Base-by-base conservation (phyloP, 768 basidiomycete species). In the Tricholoma saponaceum region DNA sequence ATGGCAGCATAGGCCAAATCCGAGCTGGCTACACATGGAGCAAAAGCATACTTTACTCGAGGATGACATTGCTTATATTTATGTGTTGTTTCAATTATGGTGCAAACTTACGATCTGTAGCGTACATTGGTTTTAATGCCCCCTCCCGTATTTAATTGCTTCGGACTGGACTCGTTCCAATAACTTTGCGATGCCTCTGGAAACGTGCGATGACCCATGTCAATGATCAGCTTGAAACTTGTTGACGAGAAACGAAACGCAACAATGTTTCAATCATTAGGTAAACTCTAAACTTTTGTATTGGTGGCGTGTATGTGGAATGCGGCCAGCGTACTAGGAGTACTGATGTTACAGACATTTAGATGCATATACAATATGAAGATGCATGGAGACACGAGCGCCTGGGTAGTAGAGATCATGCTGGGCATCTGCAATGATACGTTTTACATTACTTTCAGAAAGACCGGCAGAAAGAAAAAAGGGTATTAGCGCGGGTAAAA, bases 41-140 rank as follows among this genome's bases (percentile, higher is more conserved):
- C 93, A 58, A 91, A 87, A 71, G 84, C 90, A 25, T 95, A 95
- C 74, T 93, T 95, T 72, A 89, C 85, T 59, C 83, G 90, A 58
- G 90, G 90, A 60, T 91, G 72, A 83, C 61, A 3, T 26, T 62
- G 51, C 47, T 58, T 56, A 30, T 57, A 44, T 53, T 63, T 23
- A 51, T 28, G 30, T 37, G n/a, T 51, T 33, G n/a, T 33, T 35
- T 35, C 13, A 9, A 22, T 18, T 25, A 41, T 53, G 35, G 23
- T 22, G 0, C 51, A 37, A 51, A 43, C n/a, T 43, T 43, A 43
- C 22, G n/a, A 10, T 16, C 14, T 37, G 35, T 37, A 37, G 35
- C 5, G 35, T 37, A 37, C 12, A 6, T 35, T 35, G 33, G 16
- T 14, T 13, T 10, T 32, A 32, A 32, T 32, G 8, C 28, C 28